phyloP scores from a whole-genome alignment of 768 basidiomycete species.

The Chalciporus sphaerocephalus region DNA sequence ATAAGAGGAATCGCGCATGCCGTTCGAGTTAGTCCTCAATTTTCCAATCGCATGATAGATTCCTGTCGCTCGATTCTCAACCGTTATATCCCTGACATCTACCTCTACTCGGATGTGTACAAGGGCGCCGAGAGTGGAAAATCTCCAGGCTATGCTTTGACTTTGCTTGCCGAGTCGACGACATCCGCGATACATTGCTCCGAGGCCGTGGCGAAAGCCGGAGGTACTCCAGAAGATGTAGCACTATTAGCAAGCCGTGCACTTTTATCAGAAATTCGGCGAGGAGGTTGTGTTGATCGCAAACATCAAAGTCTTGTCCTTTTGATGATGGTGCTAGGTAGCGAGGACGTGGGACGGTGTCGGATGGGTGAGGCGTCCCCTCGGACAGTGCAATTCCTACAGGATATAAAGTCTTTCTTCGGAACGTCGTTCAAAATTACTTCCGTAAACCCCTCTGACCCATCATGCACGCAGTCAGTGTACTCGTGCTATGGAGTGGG shows the following conservation, averaged over 20 bases:
- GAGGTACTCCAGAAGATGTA: constrained; percentile 88
- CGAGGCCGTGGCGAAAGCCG: constrained; percentile 79
- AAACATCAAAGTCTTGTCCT: constrained; percentile 84
- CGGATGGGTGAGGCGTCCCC: constrained; percentile 79
- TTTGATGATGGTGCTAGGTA: constrained; percentile 92
- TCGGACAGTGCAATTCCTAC: constrained; percentile 85
- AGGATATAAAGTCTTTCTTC: constrained; percentile 78
- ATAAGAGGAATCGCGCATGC: constrained; percentile 98
- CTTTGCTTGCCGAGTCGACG: constrained; percentile 86
- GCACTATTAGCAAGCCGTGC: constrained; percentile 76
- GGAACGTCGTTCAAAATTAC: constrained; percentile 92
- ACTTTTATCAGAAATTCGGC: constrained; percentile 72
- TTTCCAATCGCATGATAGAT: constrained; percentile 97
- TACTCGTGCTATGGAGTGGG: constrained; percentile 93
- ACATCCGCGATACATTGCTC: constrained; percentile 84
- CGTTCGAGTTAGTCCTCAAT: constrained; percentile 93
- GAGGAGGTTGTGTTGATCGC: constrained; percentile 87
- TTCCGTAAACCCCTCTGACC: constrained; percentile 49
- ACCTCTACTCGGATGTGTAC: constrained; percentile 97
- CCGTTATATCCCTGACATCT: constrained; percentile 96
- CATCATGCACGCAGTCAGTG: constrained; percentile 55
- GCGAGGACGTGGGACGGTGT: constrained; percentile 92
- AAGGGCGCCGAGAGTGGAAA: constrained; percentile 97
- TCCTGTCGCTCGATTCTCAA: constrained; percentile 89
- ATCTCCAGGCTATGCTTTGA: constrained; percentile 94